These are phyloP conservation scores for Stemphylium lycopersici DNA, from an alignment of 2,329 filamentous ascomycete genomes.

Conservation along the genomic window DNA sequence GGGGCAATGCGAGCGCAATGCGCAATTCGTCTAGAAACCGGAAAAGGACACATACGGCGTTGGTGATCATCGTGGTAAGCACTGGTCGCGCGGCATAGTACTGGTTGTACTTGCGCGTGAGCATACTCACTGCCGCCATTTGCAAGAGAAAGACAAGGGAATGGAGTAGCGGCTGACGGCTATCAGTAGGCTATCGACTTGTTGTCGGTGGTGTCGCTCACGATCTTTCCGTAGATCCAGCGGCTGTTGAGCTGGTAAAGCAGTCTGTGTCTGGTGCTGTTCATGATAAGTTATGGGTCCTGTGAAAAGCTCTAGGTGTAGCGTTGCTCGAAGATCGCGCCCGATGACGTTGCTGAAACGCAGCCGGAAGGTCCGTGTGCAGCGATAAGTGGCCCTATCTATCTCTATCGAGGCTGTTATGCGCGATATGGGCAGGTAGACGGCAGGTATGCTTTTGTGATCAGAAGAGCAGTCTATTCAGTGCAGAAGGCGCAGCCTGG, in stretches of 20 bases:
- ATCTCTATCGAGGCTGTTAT: conserved; percentile 7
- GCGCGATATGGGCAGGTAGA: conserved; percentile 6
- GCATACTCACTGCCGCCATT: conserved; percentile 81
- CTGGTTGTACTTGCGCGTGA: conserved; percentile 86
- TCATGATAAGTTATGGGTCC: conserved; percentile 38
- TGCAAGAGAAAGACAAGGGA: conserved; percentile 84
- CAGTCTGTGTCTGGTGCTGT: conserved; percentile 61
- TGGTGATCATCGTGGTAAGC: conserved; percentile 98
- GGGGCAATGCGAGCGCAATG: background rate
- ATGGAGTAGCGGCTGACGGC: conserved; percentile 80
- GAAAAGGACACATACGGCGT: conserved; percentile 68
- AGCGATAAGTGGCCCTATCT: conserved; percentile 17
- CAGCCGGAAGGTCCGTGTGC: conserved; percentile 27
- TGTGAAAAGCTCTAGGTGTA: conserved; percentile 22
- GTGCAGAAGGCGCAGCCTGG: conserved; percentile 20
- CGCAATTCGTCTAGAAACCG: background rate
- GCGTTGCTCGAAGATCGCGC: conserved; percentile 23
- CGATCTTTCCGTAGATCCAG: conserved; percentile 75
- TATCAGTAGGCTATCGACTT: conserved; percentile 11
- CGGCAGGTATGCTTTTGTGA: conserved; percentile 8
- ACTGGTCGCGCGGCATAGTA: conserved; percentile 94
- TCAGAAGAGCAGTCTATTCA: conserved; percentile 15
- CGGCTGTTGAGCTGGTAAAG: conserved; percentile 71
- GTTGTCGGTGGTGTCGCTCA: conserved; percentile 52
- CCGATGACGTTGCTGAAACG: conserved; percentile 40